These are phyloP conservation scores for Phanerochaete carnosa DNA, from an alignment of 768 basidiomycete genomes.

Conservation along the genomic window DNA sequence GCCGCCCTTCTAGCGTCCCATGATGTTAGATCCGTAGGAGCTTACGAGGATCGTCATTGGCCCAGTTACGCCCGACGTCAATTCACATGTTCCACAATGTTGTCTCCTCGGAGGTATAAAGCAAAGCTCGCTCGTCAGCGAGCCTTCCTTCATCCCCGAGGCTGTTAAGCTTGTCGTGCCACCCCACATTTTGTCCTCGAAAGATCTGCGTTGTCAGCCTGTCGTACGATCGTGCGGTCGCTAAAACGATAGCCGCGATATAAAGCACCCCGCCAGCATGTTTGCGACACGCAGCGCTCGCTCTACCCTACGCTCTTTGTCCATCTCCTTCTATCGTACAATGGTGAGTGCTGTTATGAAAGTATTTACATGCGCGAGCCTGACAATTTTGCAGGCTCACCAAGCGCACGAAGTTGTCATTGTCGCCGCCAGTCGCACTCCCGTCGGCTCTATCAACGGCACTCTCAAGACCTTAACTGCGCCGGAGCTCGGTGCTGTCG, in stretches of 20 bases:
- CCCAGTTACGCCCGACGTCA: neutral
- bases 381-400: neutral
- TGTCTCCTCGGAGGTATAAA: neutral
- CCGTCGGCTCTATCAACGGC: slow-evolving; percentile 91
- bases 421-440: slow-evolving; percentile 90
- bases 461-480: slow-evolving; percentile 85
- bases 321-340: slow-evolving; percentile 9
- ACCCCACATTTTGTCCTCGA: slow-evolving; percentile 3
- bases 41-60: neutral
- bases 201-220: neutral
- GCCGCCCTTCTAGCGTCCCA: neutral
- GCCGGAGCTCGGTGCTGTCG: slow-evolving; percentile 83
- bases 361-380: neutral
- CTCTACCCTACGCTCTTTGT: slow-evolving; percentile 7
- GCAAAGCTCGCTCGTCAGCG: neutral
- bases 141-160: neutral
- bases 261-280: slow-evolving; percentile 5
- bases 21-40: neutral
- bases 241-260: slow-evolving; percentile 6
- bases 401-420: slow-evolving; percentile 80
- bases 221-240: slow-evolving; percentile 11
- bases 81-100: slow-evolving; percentile 6
- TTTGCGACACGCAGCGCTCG: slow-evolving; percentile 3
- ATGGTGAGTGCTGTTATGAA: slow-evolving; percentile 3
- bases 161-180: neutral